Percentiles rank a stretch among this genome's conserved stretches.
phyloP scores from a whole-genome alignment of 257 asterid species.

The Plantago elongata region DNA sequence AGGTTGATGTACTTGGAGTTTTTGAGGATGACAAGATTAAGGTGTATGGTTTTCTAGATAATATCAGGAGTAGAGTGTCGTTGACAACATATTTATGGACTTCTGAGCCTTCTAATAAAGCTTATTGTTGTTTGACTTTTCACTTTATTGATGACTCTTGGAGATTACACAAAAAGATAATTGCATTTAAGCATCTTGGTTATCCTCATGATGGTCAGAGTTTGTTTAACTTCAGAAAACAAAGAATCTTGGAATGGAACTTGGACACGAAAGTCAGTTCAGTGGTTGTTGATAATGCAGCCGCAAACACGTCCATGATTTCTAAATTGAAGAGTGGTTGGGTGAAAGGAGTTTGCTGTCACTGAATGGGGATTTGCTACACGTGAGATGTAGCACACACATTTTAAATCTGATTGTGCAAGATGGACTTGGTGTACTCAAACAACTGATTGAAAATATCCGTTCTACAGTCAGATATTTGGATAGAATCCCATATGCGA shows the following conservation, averaged over 20 bases:
- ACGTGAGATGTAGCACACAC: too few relatives aligned
- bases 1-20: background rate
- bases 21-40: background rate
- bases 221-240: background rate
- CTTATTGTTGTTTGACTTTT: background rate
- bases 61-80: too few relatives aligned
- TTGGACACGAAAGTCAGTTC: background rate
- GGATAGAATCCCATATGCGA: background rate
- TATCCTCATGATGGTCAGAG: background rate
- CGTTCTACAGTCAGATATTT: too few relatives aligned
- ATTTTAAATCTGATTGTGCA: too few relatives aligned
- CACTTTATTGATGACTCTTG: conserved; percentile 4
- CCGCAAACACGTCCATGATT: too few relatives aligned
- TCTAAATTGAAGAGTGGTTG: too few relatives aligned
- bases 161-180: background rate
- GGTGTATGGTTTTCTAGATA: background rate
- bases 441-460: too few relatives aligned
- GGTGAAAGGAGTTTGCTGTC: too few relatives aligned
- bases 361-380: too few relatives aligned
- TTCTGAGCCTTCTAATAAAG: background rate
- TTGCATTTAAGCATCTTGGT: background rate
- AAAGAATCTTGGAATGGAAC: background rate
- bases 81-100: conserved; percentile 1
- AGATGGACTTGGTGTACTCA: too few relatives aligned
- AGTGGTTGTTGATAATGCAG: background rate